Conservation (phyloP, 768 basidiomycete genomes). For the Panellus pusillus region DNA sequence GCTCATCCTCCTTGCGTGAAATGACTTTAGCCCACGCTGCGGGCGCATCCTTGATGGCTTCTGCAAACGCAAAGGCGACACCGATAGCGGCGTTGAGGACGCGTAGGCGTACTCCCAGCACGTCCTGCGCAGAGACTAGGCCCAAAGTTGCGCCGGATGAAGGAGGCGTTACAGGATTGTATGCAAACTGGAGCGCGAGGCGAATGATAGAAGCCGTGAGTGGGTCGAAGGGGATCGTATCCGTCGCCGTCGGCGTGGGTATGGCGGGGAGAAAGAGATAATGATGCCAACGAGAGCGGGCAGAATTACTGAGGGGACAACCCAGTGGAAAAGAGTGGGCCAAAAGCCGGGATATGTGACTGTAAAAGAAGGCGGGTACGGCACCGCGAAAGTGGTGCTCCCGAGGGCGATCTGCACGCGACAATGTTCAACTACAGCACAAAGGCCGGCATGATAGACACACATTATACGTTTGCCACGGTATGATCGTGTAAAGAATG, state of each 20-base stretch:
- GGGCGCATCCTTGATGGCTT: conserved; percentile 56
- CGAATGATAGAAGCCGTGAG: conserved; percentile 66
- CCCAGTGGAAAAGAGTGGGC: conserved; percentile 61
- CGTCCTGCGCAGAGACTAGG: conserved; percentile 44
- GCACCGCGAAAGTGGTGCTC: conserved; percentile 30
- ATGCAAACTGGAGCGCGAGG: conserved; percentile 59
- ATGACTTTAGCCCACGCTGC: conserved; percentile 27
- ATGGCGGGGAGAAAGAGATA: conserved; percentile 57
- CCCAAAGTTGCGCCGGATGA: conserved; percentile 24
- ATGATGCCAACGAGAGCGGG: conserved; percentile 57
- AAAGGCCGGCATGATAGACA: conserved; percentile 15
- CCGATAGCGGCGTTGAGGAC: conserved; percentile 54
- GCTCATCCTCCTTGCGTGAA: conserved; percentile 13
- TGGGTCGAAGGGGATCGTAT: conserved; percentile 49
- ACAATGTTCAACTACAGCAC: background rate
- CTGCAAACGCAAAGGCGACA: conserved; percentile 68
- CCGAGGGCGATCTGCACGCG: conserved; percentile 29
- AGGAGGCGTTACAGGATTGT: conserved; percentile 40
- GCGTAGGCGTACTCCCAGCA: conserved; percentile 56
- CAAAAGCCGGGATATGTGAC: conserved; percentile 52
- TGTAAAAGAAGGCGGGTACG: conserved; percentile 49
- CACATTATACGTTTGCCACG: conserved; percentile 51
- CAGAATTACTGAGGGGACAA: conserved; percentile 58
- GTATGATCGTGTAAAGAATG: conserved; percentile 51
- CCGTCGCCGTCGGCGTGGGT: conserved; percentile 15